Base-by-base conservation (phyloP, 257 asterid genomes). In the Ehretia macrophylla region DNA sequence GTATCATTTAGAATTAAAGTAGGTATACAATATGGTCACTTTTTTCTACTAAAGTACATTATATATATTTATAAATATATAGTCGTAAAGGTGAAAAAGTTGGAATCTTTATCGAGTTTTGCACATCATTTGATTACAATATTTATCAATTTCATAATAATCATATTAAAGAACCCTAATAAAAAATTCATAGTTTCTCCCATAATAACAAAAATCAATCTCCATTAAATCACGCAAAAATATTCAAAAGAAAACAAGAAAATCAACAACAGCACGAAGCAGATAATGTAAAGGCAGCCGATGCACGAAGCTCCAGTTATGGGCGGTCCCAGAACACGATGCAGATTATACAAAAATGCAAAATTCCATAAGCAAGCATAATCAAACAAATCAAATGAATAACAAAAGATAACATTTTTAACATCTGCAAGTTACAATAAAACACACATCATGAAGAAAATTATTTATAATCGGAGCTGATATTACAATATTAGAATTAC, bases 101-200 rank as follows among this genome's bases (percentile, higher is more conserved):
- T 48, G 32, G 35, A 52, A 22, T 32, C 32, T 52, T 49, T 62
- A 14, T 18, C n/a, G 18, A 47, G 32, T 53, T 18, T 20, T 68
- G 18, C 65, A 42, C 47, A 42, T 42, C 47, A 27, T 6, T 3
- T 27, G 35, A 27, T 27, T 27, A 3, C 6, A 27, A 27, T 27
- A 1, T 6, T 6, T 27, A 27, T 27, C 35, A 4, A 42, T 3
- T 42, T 14, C 3, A 42, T 42, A 10, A 42, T 2, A 42, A 42
- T 42, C 12, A 42, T 42, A 42, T 42, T 42, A 42, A 6, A 11
- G 47, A 42, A 42, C 4, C 11, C 47, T 42, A 42, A 42, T 14
- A 4, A 42, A 42, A 38, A 42, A 1, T 42, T 42, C 47, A 42
- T n/a, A 10, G 2, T 42, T 2, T 42, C 11, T 14, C 12, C 47